phyloP scores from a whole-genome alignment of 179 eudicot species.

The Sideroxylon spinosum region DNA sequence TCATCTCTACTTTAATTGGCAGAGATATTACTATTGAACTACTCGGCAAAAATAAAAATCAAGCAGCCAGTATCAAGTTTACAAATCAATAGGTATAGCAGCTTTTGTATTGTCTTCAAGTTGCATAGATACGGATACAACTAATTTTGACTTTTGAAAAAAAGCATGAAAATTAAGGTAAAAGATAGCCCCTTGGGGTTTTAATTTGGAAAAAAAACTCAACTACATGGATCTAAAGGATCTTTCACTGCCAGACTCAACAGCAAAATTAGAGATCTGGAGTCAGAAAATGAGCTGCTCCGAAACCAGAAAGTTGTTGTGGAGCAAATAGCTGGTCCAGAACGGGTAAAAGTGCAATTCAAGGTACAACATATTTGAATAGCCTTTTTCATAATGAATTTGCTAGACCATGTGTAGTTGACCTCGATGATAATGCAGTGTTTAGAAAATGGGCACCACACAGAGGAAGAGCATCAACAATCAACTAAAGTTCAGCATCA shows the following conservation, averaged over 20 bases:
- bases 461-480: slow-evolving; percentile 28
- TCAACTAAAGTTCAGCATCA: slow-evolving; percentile 25
- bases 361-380: slow-evolving; percentile 29
- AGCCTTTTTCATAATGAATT: background rate
- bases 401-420: slow-evolving; percentile 5
- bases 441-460: slow-evolving; percentile 32
- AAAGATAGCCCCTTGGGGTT: background rate
- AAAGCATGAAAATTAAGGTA: slow-evolving; percentile 1
- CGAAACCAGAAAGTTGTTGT: slow-evolving; percentile 31
- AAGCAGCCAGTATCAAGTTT: background rate
- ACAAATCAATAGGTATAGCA: background rate
- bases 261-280: slow-evolving; percentile 41
- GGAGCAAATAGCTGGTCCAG: slow-evolving; percentile 29
- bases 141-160: slow-evolving; percentile 9
- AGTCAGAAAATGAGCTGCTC: slow-evolving; percentile 46
- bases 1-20: too few relatives aligned
- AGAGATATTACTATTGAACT: too few relatives aligned
- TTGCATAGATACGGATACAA: slow-evolving; percentile 4
- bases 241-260: slow-evolving; percentile 35
- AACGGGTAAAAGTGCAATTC: slow-evolving; percentile 21
- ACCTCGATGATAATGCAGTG: slow-evolving; percentile 29
- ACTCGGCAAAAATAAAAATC: too few relatives aligned
- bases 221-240: slow-evolving; percentile 9
- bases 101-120: background rate
- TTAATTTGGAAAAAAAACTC: background rate